A percentile compares a stretch with the other conserved stretches of the same genome.
phyloP scores from a whole-genome alignment of 192 early-diverging fungal species.

The Lunasporangiospora selenospora region DNA sequence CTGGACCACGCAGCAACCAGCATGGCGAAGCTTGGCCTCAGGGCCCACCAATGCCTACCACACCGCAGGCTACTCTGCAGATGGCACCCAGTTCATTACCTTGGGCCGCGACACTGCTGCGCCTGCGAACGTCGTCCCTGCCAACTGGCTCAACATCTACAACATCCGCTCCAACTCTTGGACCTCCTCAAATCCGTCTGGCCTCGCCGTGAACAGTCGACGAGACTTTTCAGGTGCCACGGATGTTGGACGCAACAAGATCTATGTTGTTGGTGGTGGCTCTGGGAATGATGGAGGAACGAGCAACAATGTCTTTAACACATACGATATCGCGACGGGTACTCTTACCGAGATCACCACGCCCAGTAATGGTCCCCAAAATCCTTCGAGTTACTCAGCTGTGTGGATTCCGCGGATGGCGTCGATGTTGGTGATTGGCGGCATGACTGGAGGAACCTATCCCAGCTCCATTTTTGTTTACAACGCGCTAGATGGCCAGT shows the following conservation, averaged over 20 bases:
- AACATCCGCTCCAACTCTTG: slow-evolving; percentile 15
- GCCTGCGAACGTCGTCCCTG: slow-evolving; percentile 1
- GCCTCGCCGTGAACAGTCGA: slow-evolving; percentile 17
- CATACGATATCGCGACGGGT: slow-evolving; percentile 6
- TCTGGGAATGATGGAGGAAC: not conserved
- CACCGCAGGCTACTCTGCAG: slow-evolving; percentile 28
- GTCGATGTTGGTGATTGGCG: slow-evolving; percentile 38
- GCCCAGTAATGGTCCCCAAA: slow-evolving; percentile 13
- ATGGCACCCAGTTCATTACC: slow-evolving; percentile 28
- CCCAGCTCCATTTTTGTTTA: too few species aligned
- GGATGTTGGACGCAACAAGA: slow-evolving; percentile 17
- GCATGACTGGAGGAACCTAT: too few species aligned
- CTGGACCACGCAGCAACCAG: slow-evolving; percentile 27
- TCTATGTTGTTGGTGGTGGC: slow-evolving; percentile 36
- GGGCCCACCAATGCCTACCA: slow-evolving; percentile 41
- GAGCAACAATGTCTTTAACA: slow-evolving; percentile 11
- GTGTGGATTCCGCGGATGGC: slow-evolving; percentile 22
- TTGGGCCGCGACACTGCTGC: slow-evolving; percentile 39
- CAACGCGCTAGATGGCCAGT: too few species aligned
- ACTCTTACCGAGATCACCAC: slow-evolving; percentile 15
- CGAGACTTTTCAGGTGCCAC: slow-evolving; percentile 32
- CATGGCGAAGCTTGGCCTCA: slow-evolving; percentile 12
- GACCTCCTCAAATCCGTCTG: slow-evolving; percentile 7
- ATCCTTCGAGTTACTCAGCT: slow-evolving; percentile 16
- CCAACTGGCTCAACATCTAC: slow-evolving; percentile 20